These are phyloP conservation scores for Populus simonii DNA, from an alignment of 345 rosid genomes.

Conservation along the genomic window DNA sequence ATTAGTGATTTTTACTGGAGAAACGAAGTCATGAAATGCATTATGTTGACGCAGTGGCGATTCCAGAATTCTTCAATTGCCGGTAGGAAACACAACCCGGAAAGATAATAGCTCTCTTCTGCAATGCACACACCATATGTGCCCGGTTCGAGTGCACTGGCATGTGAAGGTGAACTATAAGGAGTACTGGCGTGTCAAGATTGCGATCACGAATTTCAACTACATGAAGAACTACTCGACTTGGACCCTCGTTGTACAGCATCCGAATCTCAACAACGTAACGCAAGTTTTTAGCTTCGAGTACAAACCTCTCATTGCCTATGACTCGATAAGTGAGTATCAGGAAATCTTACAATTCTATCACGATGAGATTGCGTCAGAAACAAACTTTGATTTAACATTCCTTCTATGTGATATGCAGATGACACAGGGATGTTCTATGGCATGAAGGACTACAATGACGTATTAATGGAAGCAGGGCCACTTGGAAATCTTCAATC, in stretches of 20 bases:
- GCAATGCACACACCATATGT: constrained; percentile 84
- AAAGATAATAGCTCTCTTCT: constrained; percentile 61
- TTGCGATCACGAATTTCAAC: constrained; percentile 66
- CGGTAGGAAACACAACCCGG: constrained; percentile 53
- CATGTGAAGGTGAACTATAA: constrained; percentile 71
- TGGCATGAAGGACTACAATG: constrained; percentile 76
- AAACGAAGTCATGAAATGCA: background rate
- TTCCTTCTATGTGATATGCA: constrained; percentile 23
- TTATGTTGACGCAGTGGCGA: constrained; percentile 50
- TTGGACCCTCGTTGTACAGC: constrained; percentile 74
- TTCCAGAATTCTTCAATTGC: constrained; percentile 56
- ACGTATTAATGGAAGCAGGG: constrained; percentile 85
- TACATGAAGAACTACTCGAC: constrained; percentile 65
- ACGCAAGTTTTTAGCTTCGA: constrained; percentile 87
- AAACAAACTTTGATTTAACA: background rate
- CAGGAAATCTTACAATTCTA: background rate
- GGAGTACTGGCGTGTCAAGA: constrained; percentile 80
- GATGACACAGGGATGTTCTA: constrained; percentile 89
- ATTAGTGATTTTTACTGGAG: background rate
- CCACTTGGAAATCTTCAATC: constrained; percentile 83
- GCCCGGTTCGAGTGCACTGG: constrained; percentile 80
- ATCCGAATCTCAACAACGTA: constrained; percentile 79
- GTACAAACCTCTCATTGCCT: constrained; percentile 72
- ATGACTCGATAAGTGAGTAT: constrained; percentile 60
- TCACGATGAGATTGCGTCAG: background rate